These are phyloP conservation scores for Mycena kentingensis DNA, from an alignment of 768 basidiomycete genomes.

Conservation along the genomic window DNA sequence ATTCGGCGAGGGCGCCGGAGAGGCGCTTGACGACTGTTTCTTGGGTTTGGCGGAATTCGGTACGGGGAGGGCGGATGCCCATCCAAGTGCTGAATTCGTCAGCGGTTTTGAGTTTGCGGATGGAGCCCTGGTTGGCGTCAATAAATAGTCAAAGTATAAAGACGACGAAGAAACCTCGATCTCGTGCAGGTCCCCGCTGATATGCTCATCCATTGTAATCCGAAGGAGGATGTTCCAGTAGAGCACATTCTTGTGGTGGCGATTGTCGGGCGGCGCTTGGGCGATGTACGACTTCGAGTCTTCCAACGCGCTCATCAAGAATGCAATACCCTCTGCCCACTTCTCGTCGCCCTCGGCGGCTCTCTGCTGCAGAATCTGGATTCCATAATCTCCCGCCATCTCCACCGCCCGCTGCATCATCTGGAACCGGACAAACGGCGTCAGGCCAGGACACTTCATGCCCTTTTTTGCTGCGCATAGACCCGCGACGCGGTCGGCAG, in stretches of 20 bases:
- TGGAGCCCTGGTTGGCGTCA: conserved; percentile 27
- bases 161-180: conserved; percentile 40
- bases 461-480: conserved; percentile 68
- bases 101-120: conserved; percentile 49
- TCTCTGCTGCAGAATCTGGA: conserved; percentile 48
- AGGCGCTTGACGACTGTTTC: conserved; percentile 52
- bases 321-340: conserved; percentile 63
- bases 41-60: conserved; percentile 54
- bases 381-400: conserved; percentile 59
- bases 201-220: conserved; percentile 52
- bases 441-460: conserved; percentile 53
- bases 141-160: background rate
- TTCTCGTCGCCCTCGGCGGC: conserved; percentile 42
- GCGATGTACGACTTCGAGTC: conserved; percentile 58
- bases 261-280: conserved; percentile 61
- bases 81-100: conserved; percentile 55
- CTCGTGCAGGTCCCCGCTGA: conserved; percentile 51
- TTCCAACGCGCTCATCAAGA: conserved; percentile 59
- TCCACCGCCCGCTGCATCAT: conserved; percentile 64
- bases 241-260: conserved; percentile 58
- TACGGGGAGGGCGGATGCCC: conserved; percentile 48
- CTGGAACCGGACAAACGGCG: conserved; percentile 57
- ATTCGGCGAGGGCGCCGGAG: conserved; percentile 46
- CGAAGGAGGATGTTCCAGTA: conserved; percentile 62
- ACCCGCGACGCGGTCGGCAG: conserved; percentile 49